phyloP scores from a whole-genome alignment of 495 filamentous ascomycete species.

The Penicillium ochrochloron region DNA sequence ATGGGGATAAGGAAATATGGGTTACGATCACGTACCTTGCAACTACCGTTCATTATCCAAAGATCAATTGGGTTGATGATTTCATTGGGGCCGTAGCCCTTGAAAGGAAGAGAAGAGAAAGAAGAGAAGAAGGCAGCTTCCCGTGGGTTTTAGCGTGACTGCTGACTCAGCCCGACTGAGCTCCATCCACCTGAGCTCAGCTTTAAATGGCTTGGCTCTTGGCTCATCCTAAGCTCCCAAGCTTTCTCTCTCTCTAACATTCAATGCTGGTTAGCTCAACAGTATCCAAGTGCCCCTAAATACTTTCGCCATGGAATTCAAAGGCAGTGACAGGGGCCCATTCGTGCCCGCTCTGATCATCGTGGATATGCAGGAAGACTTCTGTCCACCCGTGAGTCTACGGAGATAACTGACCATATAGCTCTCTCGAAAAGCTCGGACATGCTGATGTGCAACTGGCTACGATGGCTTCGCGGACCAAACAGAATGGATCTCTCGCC shows the following conservation, averaged over 20 bases:
- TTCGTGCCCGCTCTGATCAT: constrained; percentile 63
- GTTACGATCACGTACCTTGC: constrained; percentile 40
- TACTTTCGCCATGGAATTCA: constrained; percentile 16
- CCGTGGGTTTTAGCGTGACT: constrained; percentile 25
- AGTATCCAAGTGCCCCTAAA: background rate
- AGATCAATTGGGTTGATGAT: constrained; percentile 3
- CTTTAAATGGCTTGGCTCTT: background rate
- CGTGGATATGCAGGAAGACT: constrained; percentile 95
- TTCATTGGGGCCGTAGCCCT: constrained; percentile 46
- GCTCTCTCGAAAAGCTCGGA: constrained; percentile 14
- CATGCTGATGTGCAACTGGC: constrained; percentile 21
- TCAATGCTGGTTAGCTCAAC: background rate
- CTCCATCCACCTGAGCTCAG: background rate
- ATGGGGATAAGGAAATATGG: constrained; percentile 9
- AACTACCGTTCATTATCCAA: constrained; percentile 41
- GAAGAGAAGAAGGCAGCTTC: constrained; percentile 32
- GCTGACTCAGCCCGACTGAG: constrained; percentile 34
- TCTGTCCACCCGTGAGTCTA: constrained; percentile 77
- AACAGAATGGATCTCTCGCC: constrained; percentile 79
- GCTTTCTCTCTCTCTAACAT: background rate
- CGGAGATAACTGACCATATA: constrained; percentile 4
- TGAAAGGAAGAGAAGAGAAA: constrained; percentile 19
- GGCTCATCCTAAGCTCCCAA: background rate
- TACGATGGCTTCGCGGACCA: constrained; percentile 4
- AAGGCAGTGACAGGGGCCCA: constrained; percentile 3